Base-by-base conservation (phyloP, 257 asterid genomes). In the Solanum rostratum region DNA sequence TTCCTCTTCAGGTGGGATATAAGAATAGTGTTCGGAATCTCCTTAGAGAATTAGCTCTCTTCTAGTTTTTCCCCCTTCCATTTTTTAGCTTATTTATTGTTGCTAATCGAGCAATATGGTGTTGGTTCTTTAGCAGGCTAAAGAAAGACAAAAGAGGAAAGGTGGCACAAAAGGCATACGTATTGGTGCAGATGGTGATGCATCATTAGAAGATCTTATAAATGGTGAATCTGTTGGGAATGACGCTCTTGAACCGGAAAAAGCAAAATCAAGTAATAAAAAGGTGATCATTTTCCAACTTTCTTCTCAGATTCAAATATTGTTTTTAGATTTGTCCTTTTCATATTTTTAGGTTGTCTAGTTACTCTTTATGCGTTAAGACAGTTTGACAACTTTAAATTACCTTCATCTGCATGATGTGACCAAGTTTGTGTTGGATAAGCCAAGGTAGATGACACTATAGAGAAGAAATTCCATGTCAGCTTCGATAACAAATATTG, bases 171-270 rank as follows among this genome's bases (percentile, higher is more conserved):
- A 92, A 84, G 98, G 97, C 84, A 95, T 95, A 84, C 89, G 97
- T 37, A 86, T 96, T 82, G 98, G 91, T 91, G 98, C 92, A 39
- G 99, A 95, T 43, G 99, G 99, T n/a, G 93, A 89, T 88, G 98
- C 95, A 76, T 89, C 92, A 88, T 90, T 95, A 86, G 98, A 95
- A 92, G 98, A 96, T 89, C 85, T 92, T 41, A 45, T 92, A 20
- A 90, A 89, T 62, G 69, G 90, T 49, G 97, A 83, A 68, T 83
- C 86, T 62, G 90, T 74, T 83, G 93, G 80, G 83, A 95, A 91
- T 82, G 92, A 29, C 37, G 53, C 90, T 71, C 90, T 86, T 65
- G 97, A 93, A 41, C 86, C 86, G 1, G 97, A 92, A 22, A 94
- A 93, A 84, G 79, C 93, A 20, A 93, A 90, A 86, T 85, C 97